Evolutionary conservation across 1,284 basidiomycete species (phyloP).

Genomic region (Trichosporon ovoides): DNA sequence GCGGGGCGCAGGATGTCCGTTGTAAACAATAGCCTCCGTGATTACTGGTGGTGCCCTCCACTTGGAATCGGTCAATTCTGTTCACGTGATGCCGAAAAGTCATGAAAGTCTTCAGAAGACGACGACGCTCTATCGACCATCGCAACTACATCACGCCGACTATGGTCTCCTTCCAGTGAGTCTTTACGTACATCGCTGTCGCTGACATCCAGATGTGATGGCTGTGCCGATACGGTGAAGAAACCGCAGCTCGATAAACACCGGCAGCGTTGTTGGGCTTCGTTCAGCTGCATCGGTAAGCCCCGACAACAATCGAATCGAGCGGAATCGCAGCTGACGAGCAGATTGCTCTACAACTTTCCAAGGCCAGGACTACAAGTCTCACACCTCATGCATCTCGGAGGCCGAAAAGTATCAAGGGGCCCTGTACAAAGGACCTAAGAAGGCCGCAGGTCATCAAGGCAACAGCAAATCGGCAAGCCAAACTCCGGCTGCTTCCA

Average conservation of each 20-base stretch:
- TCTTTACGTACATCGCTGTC: not conserved
- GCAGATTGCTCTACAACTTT: slow-evolving; percentile 76
- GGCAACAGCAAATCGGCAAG: slow-evolving; percentile 12
- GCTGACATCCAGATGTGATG: slow-evolving; percentile 52
- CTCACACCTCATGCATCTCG: slow-evolving; percentile 74
- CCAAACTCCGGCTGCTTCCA: slow-evolving; percentile 19
- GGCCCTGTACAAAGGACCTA: slow-evolving; percentile 64
- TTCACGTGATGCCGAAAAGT: slow-evolving; percentile 12
- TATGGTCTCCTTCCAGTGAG: slow-evolving; percentile 62
- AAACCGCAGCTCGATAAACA: slow-evolving; percentile 70
- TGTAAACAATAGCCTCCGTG: not conserved
- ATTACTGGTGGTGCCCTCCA: not conserved
- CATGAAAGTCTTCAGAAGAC: slow-evolving; percentile 2
- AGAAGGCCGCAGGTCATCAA: not conserved
- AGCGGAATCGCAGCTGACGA: not conserved
- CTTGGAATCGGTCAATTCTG: not conserved
- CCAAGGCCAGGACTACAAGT: slow-evolving; percentile 66
- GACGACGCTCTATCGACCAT: not conserved
- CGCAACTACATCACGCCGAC: slow-evolving; percentile 8
- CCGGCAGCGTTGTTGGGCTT: slow-evolving; percentile 50
- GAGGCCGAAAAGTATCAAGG: slow-evolving; percentile 92
- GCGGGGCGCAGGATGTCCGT: not conserved
- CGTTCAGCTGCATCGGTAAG: slow-evolving; percentile 69
- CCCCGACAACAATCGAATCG: too few species aligned
- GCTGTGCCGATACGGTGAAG: slow-evolving; percentile 77